Evolutionary conservation across 208 protist genomes (phyloP), one percentile per base, ranked within the genome.

Genomic region (Leishmania martiniquensis): DNA sequence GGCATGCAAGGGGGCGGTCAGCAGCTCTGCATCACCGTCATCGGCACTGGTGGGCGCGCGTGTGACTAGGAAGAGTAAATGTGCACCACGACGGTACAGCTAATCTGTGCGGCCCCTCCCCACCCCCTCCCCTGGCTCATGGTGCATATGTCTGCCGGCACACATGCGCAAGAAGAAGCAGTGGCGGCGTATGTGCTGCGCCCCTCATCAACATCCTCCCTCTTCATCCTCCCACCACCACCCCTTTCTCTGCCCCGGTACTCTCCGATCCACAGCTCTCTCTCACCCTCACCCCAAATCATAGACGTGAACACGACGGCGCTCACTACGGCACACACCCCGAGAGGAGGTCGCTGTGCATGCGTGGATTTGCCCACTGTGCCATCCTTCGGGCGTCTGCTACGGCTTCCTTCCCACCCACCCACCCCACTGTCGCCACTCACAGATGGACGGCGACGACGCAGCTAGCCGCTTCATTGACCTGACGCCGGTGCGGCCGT

Each of bases 401-500:
- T 69, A 1, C 20, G 7, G 39, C 39, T 34, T 15, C 20, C 25
- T 15, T 45, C 39, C 34, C 17, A 4, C 10, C 0, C 39, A 2
- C 42, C 7, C 66, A 22, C 29, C 29, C 5, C 34, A 68, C 9
- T 37, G n/a, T n/a, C n/a, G n/a, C n/a, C 20, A 34, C 25, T 10
- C 51, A 34, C 42, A 22, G 63, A 91, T 93, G 89, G 85, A 91
- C 59, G 71, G 63, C 25, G 86, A 87, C 4, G 75, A 83, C 57
- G 12, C 42, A 0, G 49, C 37, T 25, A 52, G 49, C 34, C 20
- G 45, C 22, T 79, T 93, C 29, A 83, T 93, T 45, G 89, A 93
- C 44, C 77, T 93, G 51, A 93, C 89, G 12, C 89, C 89, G 2
- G 67, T 91, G 62, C 84, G 89, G 10, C 89, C 89, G 20, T 80